A percentile compares a stretch with the other conserved stretches of the same genome.
Conservation (phyloP, 2,329 filamentous ascomycete genomes). For the Apiospora kogelbergensis region DNA sequence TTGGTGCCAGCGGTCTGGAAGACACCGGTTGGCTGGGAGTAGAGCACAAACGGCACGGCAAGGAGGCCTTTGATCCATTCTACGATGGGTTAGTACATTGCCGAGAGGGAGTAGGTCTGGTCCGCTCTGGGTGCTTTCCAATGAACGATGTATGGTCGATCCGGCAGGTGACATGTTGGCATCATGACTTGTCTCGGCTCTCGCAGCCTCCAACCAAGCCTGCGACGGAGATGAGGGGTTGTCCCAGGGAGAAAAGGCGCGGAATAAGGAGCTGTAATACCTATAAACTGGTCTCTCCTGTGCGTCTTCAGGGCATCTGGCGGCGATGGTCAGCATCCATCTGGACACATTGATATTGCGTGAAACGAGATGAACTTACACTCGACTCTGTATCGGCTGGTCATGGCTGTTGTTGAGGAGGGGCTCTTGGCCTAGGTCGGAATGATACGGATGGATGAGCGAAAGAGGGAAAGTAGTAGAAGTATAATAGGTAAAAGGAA, state of each 20-base stretch:
- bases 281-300: slow-evolving; percentile 84
- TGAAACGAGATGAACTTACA: slow-evolving; percentile 55
- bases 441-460: neutral
- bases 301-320: slow-evolving; percentile 74
- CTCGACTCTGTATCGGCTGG: slow-evolving; percentile 68
- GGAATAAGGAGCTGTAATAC: slow-evolving; percentile 40
- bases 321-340: neutral
- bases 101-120: neutral
- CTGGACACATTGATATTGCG: neutral
- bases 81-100: slow-evolving; percentile 24
- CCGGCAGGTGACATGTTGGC: neutral
- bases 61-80: slow-evolving; percentile 97
- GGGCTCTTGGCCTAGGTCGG: neutral
- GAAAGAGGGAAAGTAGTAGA: neutral
- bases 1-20: slow-evolving; percentile 68
- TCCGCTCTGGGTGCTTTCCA: slow-evolving; percentile 4
- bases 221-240: neutral
- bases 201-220: neutral
- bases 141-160: neutral
- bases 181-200: neutral
- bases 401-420: slow-evolving; percentile 43
- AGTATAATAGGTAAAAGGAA: neutral
- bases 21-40: slow-evolving; percentile 88
- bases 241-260: neutral
- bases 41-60: slow-evolving; percentile 93